Evolutionary conservation across 2,329 filamentous ascomycete species (phyloP).

Genomic region (Thelonectria blattea): DNA sequence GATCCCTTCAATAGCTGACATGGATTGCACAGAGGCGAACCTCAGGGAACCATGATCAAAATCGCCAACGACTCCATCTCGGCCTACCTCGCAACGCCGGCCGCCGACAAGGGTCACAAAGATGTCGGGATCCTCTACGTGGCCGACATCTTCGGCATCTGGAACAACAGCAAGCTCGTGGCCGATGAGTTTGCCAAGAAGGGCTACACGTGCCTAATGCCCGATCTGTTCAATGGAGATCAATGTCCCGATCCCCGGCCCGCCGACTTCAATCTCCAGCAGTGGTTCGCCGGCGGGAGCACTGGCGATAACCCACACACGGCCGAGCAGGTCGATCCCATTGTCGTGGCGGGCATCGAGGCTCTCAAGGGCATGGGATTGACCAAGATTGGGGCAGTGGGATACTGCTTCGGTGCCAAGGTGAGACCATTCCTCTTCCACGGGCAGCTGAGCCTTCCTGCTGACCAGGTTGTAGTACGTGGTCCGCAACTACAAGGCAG

Average conservation of each 20-base stretch:
- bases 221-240: constrained; percentile 49
- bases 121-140: constrained; percentile 44
- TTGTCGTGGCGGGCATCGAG: constrained; percentile 52
- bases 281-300: constrained; percentile 48
- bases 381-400: constrained; percentile 60
- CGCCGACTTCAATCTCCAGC: constrained; percentile 39
- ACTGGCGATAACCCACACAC: constrained; percentile 55
- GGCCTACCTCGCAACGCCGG: constrained; percentile 58
- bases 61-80: constrained; percentile 50
- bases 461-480: constrained; percentile 60
- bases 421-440: constrained; percentile 43
- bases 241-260: constrained; percentile 35
- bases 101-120: constrained; percentile 36
- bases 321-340: constrained; percentile 41
- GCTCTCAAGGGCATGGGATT: constrained; percentile 61
- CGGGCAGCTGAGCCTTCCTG: background rate
- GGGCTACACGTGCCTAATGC: constrained; percentile 47
- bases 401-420: constrained; percentile 72
- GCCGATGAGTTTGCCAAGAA: constrained; percentile 49
- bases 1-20: background rate
- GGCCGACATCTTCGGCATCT: constrained; percentile 48
- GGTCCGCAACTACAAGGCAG: constrained; percentile 65
- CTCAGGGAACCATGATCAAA: constrained; percentile 54
- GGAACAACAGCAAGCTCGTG: constrained; percentile 48
- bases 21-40: constrained; percentile 49